These are phyloP conservation scores for grape (Vitis vinifera) DNA, from an alignment of 164 flowering plant genomes.

Conservation along the genomic window DNA sequence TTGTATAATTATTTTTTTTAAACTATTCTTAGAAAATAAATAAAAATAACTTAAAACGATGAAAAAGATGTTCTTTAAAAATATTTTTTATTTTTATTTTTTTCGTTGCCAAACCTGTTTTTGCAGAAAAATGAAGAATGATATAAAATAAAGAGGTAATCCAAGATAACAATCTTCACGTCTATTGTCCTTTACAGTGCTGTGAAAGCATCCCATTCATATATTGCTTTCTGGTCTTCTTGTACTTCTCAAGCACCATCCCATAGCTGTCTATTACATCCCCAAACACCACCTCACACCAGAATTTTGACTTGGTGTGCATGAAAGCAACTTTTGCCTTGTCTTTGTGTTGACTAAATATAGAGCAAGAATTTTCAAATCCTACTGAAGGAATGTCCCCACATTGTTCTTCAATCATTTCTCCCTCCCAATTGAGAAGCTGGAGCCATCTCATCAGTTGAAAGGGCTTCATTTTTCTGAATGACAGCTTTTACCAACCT, in stretches of 20 bases:
- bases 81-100: too few species aligned
- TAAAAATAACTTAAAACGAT: too few species aligned
- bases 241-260: conserved; percentile 52
- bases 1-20: too few species aligned
- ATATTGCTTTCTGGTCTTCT: conserved; percentile 55
- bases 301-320: conserved; percentile 46
- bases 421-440: conserved; percentile 30
- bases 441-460: conserved; percentile 52
- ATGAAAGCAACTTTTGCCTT: conserved; percentile 39
- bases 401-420: conserved; percentile 8
- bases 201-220: conserved; percentile 71
- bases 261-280: conserved; percentile 33
- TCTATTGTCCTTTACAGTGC: conserved; percentile 21
- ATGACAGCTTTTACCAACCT: conserved; percentile 30
- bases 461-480: conserved; percentile 42
- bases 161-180: too few species aligned
- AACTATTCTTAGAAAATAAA: too few species aligned
- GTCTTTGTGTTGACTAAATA: conserved; percentile 21
- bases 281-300: conserved; percentile 40
- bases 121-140: too few species aligned
- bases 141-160: too few species aligned
- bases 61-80: too few species aligned
- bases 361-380: conserved; percentile 11
- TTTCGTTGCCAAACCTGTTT: too few species aligned
- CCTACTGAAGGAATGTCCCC: conserved; percentile 19